Evolutionary conservation across 163 green algal species (phyloP).

Genomic region (Smithsoniella earleae): DNA sequence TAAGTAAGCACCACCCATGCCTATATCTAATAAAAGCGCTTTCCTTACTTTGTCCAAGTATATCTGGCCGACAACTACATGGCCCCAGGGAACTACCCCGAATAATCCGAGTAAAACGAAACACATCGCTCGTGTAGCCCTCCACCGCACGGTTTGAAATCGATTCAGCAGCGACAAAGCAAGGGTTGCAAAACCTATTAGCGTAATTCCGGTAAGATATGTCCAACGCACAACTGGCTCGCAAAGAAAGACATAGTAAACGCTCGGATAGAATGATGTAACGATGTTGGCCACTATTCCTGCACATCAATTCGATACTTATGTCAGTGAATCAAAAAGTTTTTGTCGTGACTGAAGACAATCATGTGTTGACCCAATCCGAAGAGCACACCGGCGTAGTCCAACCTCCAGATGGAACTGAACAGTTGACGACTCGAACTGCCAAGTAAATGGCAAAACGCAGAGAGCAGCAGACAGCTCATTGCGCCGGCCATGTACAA

Average conservation of each 20-base stretch:
- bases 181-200: neutral
- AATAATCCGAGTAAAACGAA: slow-evolving; percentile 75
- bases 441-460: slow-evolving; percentile 72
- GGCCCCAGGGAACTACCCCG: slow-evolving; percentile 68
- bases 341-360: no score
- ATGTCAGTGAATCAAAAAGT: neutral
- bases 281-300: slow-evolving; percentile 91
- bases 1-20: slow-evolving; percentile 84
- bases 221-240: slow-evolving; percentile 40
- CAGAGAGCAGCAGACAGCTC: slow-evolving; percentile 68
- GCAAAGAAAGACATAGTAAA: slow-evolving; percentile 90
- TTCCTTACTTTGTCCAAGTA: slow-evolving; percentile 41
- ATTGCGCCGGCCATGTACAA: slow-evolving; percentile 57
- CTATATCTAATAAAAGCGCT: slow-evolving; percentile 54
- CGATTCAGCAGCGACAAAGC: slow-evolving; percentile 55
- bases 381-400: slow-evolving; percentile 86
- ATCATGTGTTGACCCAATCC: no score
- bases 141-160: slow-evolving; percentile 70
- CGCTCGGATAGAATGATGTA: slow-evolving; percentile 74
- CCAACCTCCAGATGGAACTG: slow-evolving; percentile 78
- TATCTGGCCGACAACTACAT: slow-evolving; percentile 48
- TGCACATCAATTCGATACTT: no score
- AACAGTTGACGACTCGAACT: slow-evolving; percentile 58
- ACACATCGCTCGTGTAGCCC: slow-evolving; percentile 61
- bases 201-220: slow-evolving; percentile 3